phyloP scores from a whole-genome alignment of 805 yeast genomes.

The Metschnikowia reukaufii region DNA sequence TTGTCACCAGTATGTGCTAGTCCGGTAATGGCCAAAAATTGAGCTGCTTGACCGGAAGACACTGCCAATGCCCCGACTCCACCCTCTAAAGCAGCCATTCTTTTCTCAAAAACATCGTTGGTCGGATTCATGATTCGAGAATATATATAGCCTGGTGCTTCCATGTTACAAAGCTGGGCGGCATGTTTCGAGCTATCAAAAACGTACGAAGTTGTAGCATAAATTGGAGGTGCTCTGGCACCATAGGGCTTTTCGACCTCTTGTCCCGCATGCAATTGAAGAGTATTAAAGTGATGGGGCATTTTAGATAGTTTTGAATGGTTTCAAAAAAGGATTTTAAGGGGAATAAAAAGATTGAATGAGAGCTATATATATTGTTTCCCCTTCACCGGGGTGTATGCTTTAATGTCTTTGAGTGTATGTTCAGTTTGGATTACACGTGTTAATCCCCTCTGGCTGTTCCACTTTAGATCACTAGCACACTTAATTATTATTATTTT shows the following conservation, averaged over 20 bases:
- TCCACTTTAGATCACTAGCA: too few species aligned
- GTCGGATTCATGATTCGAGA: constrained; percentile 94
- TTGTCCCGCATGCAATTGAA: constrained; percentile 96
- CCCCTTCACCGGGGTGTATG: too few species aligned
- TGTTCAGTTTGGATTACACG: too few species aligned
- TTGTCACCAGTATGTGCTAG: constrained; percentile 89
- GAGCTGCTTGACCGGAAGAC: constrained; percentile 97
- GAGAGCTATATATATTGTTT: too few species aligned
- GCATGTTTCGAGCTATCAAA: constrained; percentile 90
- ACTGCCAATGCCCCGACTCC: constrained; percentile 91
- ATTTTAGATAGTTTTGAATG: constrained; percentile 18
- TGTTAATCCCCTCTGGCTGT: too few species aligned
- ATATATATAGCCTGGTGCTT: constrained; percentile 83
- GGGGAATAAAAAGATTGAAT: too few species aligned
- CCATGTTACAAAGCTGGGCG: constrained; percentile 82
- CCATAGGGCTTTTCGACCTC: constrained; percentile 60
- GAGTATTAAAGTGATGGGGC: constrained; percentile 76
- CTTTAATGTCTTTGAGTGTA: too few species aligned
- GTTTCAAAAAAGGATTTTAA: too few species aligned
- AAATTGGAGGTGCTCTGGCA: constrained; percentile 91
- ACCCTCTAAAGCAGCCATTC: constrained; percentile 89
- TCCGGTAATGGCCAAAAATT: constrained; percentile 77
- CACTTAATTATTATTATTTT: too few species aligned
- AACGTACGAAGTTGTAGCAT: constrained; percentile 86
- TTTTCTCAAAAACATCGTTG: constrained; percentile 82